A percentile compares a stretch with the other conserved stretches of the same genome.
phyloP scores from a whole-genome alignment of 2,329 filamentous ascomycete genomes.

The Colletotrichum somersetense region DNA sequence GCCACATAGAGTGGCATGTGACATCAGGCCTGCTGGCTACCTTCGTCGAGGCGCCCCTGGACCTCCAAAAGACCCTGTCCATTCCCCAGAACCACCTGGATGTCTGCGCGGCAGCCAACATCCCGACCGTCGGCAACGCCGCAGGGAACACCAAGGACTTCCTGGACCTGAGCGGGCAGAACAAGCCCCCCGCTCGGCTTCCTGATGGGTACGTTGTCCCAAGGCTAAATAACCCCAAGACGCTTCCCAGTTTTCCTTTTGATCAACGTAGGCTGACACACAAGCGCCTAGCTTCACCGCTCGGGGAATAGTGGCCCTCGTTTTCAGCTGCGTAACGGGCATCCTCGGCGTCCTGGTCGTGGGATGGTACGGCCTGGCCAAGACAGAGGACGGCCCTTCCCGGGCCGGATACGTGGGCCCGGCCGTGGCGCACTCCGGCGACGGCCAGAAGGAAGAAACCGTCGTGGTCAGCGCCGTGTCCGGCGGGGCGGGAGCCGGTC shows the following conservation, averaged over 20 bases:
- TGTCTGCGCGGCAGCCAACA: slow-evolving; percentile 65
- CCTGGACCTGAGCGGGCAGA: slow-evolving; percentile 73
- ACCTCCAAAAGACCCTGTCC: slow-evolving; percentile 69
- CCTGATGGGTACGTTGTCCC: slow-evolving; percentile 69
- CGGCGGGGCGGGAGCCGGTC: slow-evolving; percentile 2
- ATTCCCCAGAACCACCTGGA: slow-evolving; percentile 72
- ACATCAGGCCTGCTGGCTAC: slow-evolving; percentile 74
- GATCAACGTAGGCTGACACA: not conserved
- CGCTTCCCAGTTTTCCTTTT: not conserved
- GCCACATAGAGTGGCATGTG: slow-evolving; percentile 85
- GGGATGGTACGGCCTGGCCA: slow-evolving; percentile 72
- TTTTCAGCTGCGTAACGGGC: slow-evolving; percentile 78
- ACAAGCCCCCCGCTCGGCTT: slow-evolving; percentile 65
- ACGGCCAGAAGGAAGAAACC: slow-evolving; percentile 16
- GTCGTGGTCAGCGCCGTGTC: slow-evolving; percentile 16
- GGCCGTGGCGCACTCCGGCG: not conserved
- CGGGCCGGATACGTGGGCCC: slow-evolving; percentile 1
- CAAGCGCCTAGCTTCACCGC: slow-evolving; percentile 69
- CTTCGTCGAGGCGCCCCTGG: slow-evolving; percentile 72
- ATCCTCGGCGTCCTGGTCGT: slow-evolving; percentile 77
- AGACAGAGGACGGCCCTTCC: slow-evolving; percentile 15
- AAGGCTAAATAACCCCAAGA: not conserved
- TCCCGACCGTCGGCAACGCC: slow-evolving; percentile 76
- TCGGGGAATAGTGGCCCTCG: slow-evolving; percentile 78
- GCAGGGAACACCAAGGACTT: slow-evolving; percentile 76